Evolutionary conservation across 768 basidiomycete genomes (phyloP).

Genomic region (Kwoniella heveanensis): DNA sequence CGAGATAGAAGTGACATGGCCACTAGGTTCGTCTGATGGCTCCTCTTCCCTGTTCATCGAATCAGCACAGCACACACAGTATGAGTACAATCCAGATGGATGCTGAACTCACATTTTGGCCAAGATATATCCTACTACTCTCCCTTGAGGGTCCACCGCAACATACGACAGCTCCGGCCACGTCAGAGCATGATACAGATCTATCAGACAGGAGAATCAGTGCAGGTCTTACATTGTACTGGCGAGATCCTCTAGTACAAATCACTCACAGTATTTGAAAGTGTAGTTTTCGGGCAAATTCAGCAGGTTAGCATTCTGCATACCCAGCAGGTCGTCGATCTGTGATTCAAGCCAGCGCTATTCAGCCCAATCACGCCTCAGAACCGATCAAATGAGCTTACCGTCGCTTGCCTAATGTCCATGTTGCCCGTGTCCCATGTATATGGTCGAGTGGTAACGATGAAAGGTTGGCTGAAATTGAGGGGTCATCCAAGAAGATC

Average conservation of each 20-base stretch:
- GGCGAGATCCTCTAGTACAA: no score
- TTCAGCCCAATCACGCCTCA: no score
- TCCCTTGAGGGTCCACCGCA: conserved; percentile 82
- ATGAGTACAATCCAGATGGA: not conserved
- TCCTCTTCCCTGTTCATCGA: conserved; percentile 60
- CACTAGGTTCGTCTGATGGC: conserved; percentile 67
- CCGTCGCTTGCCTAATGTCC: conserved; percentile 59
- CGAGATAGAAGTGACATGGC: conserved; percentile 95
- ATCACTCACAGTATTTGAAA: conserved; percentile 65
- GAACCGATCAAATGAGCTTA: conserved; percentile 35
- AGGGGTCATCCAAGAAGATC: no score
- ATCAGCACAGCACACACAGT: not conserved
- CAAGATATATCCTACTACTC: conserved; percentile 92
- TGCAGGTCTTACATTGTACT: no score
- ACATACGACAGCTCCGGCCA: conserved; percentile 95
- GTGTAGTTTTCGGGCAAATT: conserved; percentile 91
- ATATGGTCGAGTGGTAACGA: not conserved
- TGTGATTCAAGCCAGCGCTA: conserved; percentile 49
- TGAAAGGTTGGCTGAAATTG: not conserved
- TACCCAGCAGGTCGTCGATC: conserved; percentile 84
- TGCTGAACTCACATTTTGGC: conserved; percentile 76
- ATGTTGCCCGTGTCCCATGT: conserved; percentile 31
- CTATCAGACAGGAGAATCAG: no score
- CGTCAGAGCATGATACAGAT: conserved; percentile 84
- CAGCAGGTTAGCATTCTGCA: conserved; percentile 92